Percentiles rank a stretch among this genome's conserved stretches.
Conservation (phyloP, 2,329 filamentous ascomycete species). For the Hymenoscyphus salicellus region DNA sequence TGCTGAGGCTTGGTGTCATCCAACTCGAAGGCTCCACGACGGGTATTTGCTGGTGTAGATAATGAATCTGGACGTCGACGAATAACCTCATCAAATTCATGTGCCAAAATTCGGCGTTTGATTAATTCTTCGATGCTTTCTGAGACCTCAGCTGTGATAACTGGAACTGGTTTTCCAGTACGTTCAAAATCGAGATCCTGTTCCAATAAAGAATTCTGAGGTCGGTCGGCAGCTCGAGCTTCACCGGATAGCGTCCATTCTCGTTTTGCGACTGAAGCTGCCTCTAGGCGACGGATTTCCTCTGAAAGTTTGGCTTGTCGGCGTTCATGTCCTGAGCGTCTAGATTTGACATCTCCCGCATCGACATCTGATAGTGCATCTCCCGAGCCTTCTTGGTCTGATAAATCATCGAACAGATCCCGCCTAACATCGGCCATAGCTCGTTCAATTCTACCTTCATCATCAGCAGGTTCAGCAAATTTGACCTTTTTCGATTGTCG, state of each 20-base stretch:
- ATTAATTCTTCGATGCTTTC: constrained; percentile 92
- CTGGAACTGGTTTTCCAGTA: constrained; percentile 87
- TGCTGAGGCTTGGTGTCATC: constrained; percentile 86
- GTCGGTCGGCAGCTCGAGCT: constrained; percentile 76
- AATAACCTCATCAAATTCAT: constrained; percentile 89
- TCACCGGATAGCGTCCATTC: constrained; percentile 90
- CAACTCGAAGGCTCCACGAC: constrained; percentile 67
- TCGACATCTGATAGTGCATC: constrained; percentile 64
- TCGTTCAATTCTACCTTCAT: constrained; percentile 69
- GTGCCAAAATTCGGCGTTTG: constrained; percentile 84
- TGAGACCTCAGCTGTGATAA: constrained; percentile 86
- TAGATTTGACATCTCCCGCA: constrained; percentile 66
- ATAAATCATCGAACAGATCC: constrained; percentile 82
- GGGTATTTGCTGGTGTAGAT: constrained; percentile 52
- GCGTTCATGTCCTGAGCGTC: constrained; percentile 80
- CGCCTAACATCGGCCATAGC: constrained; percentile 84
- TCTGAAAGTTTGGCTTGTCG: constrained; percentile 80
- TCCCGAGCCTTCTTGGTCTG: constrained; percentile 62
- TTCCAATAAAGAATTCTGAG: constrained; percentile 87
- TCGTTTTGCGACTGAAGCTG: constrained; percentile 82
- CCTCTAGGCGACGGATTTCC: constrained; percentile 88
- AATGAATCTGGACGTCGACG: constrained; percentile 75
- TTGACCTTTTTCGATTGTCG: constrained; percentile 42
- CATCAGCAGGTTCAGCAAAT: constrained; percentile 42
- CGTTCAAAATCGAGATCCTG: constrained; percentile 96